Base-by-base conservation (phyloP, 805 yeast genomes). In the Metschnikowia lachancei region DNA sequence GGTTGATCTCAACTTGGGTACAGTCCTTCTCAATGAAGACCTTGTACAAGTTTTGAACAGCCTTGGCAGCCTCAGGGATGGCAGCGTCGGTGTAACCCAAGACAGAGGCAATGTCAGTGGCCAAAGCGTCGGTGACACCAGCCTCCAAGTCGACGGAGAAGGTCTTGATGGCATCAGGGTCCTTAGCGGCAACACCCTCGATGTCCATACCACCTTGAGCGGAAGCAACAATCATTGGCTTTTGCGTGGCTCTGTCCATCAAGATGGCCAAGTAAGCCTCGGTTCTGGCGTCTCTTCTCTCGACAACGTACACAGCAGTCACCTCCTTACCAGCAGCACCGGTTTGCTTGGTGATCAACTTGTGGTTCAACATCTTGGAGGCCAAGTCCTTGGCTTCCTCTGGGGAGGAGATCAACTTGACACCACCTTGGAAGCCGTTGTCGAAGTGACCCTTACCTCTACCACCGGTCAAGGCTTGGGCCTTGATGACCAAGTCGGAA, bases 121-220 rank as follows among this genome's bases (percentile, higher is more conserved):
- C 97, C 59, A 83, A 75, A 53, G 74, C 77, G 58, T 82, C 87
- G 57, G 92, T 82, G 64, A 94, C 86, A 64, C 97, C 97, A 46
- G 72, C 71, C 49, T 83, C 78, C 59, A 88, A 77, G 58, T 85
- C 83, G 50, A 94, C 82, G 55, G 85, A 77, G 79, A 83, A 89
- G 56, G 92, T 83, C 74, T 88, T 85, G 75, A 94, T 94, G 58
- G 96, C 96, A 47, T 80, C 81, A 45, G 99, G 99, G 69, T 81
- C 84, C 60, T 78, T 82, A 58, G 83, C 84, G 51, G 99, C 99
- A 59, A 94, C 98, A 68, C 96, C 96, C 78, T 94, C 99, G 64
- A 94, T 94, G 75, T 94, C 97, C 96, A 94, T 91, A 77, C 99
- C 99, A 76, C 99, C 99, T 75, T 94, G 94, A 54, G 95, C 77